A percentile compares a stretch with the other conserved stretches of the same genome.
Evolutionary conservation across 2,329 filamentous ascomycete species (phyloP).

Genomic region (Xylaria sp.): DNA sequence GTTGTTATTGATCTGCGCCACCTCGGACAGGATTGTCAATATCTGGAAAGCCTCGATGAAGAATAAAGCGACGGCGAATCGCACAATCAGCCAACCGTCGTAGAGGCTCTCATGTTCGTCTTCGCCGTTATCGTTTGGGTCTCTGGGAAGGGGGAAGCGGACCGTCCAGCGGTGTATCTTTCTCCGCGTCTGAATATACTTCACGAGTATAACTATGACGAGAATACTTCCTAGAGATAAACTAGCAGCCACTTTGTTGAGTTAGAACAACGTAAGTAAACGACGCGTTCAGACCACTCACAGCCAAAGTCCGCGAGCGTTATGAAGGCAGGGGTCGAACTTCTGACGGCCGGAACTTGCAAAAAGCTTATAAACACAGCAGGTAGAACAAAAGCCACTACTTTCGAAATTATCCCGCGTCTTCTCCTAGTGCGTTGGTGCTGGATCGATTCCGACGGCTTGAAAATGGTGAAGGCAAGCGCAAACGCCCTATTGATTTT

Average conservation of each 20-base stretch:
- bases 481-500: slow-evolving; percentile 49
- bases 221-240: slow-evolving; percentile 49
- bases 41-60: slow-evolving; percentile 51
- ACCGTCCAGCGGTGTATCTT: slow-evolving; percentile 46
- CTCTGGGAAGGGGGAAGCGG: slow-evolving; percentile 44
- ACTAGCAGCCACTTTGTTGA: slow-evolving; percentile 50
- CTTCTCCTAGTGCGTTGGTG: slow-evolving; percentile 45
- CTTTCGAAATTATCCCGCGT: slow-evolving; percentile 49
- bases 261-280: neutral
- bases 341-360: slow-evolving; percentile 46
- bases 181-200: slow-evolving; percentile 53
- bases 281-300: slow-evolving; percentile 42
- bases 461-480: slow-evolving; percentile 52
- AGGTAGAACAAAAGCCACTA: slow-evolving; percentile 52
- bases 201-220: slow-evolving; percentile 52
- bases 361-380: slow-evolving; percentile 50
- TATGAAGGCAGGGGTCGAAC: slow-evolving; percentile 47
- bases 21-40: slow-evolving; percentile 49
- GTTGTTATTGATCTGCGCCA: slow-evolving; percentile 45
- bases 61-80: slow-evolving; percentile 53
- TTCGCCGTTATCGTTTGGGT: slow-evolving; percentile 32
- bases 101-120: slow-evolving; percentile 48
- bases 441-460: slow-evolving; percentile 43
- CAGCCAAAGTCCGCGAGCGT: slow-evolving; percentile 53
- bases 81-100: slow-evolving; percentile 52